A percentile compares a stretch with the other conserved stretches of the same genome.
phyloP scores from a whole-genome alignment of 768 basidiomycete genomes.

The Wakefieldia striispora region DNA sequence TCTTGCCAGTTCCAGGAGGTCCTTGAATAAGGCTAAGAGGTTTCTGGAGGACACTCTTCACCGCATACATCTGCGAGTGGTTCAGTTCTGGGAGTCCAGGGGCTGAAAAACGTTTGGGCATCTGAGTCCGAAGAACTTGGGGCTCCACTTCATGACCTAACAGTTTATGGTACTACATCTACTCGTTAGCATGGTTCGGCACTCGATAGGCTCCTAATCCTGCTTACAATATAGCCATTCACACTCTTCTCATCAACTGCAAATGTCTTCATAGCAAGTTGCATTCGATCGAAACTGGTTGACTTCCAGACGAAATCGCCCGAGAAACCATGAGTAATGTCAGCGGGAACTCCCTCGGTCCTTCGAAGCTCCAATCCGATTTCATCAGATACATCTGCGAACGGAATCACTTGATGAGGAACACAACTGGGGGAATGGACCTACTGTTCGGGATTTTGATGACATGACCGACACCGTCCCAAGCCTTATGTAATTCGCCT shows the following conservation, averaged over 20 bases:
- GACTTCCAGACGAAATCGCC: conserved; percentile 99
- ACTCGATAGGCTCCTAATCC: background rate
- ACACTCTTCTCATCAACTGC: conserved; percentile 99
- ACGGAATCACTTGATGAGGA: conserved; percentile 7
- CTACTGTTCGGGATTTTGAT: conserved; percentile 98
- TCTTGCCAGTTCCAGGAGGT: conserved; percentile 98
- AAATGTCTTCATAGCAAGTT: conserved; percentile 99
- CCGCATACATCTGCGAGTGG: conserved; percentile 99
- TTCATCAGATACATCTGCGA: conserved; percentile 94
- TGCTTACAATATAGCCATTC: conserved; percentile 93
- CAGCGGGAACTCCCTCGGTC: conserved; percentile 90
- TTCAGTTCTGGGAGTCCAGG: conserved; percentile 97
- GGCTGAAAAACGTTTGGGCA: conserved; percentile 97
- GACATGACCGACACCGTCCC: conserved; percentile 98
- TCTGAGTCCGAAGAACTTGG: conserved; percentile 83
- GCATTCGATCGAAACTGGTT: conserved; percentile 99
- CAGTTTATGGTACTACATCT: conserved; percentile 88
- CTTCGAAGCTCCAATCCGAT: conserved; percentile 90
- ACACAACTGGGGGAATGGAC: conserved; percentile 27
- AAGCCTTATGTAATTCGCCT: conserved; percentile 86
- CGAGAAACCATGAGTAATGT: conserved; percentile 91
- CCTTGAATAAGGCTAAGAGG: conserved; percentile 97
- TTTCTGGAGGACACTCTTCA: conserved; percentile 98
- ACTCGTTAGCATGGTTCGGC: conserved; percentile 1
- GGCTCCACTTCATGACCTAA: conserved; percentile 98